These are phyloP conservation scores for Triticum monococcum DNA, from an alignment of 176 grass and related monocot genomes.

Conservation along the genomic window DNA sequence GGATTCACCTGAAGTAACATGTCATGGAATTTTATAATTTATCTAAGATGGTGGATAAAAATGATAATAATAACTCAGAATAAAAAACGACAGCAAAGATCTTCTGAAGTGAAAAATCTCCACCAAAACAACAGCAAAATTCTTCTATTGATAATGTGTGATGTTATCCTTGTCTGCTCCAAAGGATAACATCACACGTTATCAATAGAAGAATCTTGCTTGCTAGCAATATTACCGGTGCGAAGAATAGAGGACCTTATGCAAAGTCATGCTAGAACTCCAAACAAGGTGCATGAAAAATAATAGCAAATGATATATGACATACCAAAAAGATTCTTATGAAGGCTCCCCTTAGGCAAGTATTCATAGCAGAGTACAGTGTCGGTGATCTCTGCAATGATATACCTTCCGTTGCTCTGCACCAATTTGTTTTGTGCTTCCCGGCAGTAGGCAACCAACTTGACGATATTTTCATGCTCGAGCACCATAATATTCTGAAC, in stretches of 20 bases:
- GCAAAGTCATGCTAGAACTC: background rate
- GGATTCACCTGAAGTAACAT: background rate
- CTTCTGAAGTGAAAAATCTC: background rate
- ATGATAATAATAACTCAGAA: background rate
- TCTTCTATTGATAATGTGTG: background rate
- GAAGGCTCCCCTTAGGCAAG: background rate
- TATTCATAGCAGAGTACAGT: background rate
- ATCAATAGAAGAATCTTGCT: too few species aligned
- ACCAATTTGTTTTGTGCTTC: background rate
- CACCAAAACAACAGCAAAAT: background rate
- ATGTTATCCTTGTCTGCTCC: too few species aligned
- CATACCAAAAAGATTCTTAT: background rate
- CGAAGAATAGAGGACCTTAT: too few species aligned
- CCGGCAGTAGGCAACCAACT: background rate
- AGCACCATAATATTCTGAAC: background rate
- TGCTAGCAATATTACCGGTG: background rate
- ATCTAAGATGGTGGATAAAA: background rate
- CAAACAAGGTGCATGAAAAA: background rate
- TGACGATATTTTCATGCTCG: background rate
- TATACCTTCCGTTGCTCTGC: background rate
- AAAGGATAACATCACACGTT: too few species aligned
- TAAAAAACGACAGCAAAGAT: background rate
- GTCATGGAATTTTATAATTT: background rate
- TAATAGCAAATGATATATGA: background rate
- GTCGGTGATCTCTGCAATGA: background rate